Evolutionary conservation across 352 stramenopile species (phyloP).

Genomic region (Phytopythium helicoides): DNA sequence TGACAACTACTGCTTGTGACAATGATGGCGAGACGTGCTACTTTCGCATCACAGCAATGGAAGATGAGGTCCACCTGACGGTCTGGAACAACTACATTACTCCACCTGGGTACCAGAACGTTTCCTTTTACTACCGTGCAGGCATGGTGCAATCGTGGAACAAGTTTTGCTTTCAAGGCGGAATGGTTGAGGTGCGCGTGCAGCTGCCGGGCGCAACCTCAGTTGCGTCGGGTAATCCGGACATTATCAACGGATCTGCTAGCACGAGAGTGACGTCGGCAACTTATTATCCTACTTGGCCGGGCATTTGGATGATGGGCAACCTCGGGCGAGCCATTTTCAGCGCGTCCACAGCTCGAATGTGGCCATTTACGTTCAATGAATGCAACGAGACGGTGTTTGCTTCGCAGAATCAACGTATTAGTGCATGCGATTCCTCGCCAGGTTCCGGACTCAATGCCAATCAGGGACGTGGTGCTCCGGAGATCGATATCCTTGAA

Average conservation of each 20-base stretch:
- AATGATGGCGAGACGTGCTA: slow-evolving; percentile 10
- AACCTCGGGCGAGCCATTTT: slow-evolving; percentile 96
- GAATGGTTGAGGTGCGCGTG: slow-evolving; percentile 86
- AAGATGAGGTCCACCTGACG: slow-evolving; percentile 8
- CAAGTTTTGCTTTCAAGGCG: slow-evolving; percentile 95
- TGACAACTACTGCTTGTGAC: slow-evolving; percentile 45
- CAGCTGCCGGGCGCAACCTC: slow-evolving; percentile 71
- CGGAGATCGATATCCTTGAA: slow-evolving; percentile 96
- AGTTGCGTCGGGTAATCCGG: slow-evolving; percentile 28
- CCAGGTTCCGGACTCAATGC: slow-evolving; percentile 91
- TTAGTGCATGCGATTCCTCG: slow-evolving; percentile 87
- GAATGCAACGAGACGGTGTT: slow-evolving; percentile 79
- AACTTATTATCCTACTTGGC: slow-evolving; percentile 86
- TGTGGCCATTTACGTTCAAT: slow-evolving; percentile 97
- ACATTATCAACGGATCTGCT: slow-evolving; percentile 31
- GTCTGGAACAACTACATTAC: slow-evolving; percentile 36
- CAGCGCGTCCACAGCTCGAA: slow-evolving; percentile 89
- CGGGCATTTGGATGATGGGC: slow-evolving; percentile 94
- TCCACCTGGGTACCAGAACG: slow-evolving; percentile 6
- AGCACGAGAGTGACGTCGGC: slow-evolving; percentile 11
- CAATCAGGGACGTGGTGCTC: slow-evolving; percentile 87
- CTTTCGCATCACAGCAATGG: slow-evolving; percentile 12
- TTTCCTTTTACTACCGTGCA: slow-evolving; percentile 15
- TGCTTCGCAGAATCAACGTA: slow-evolving; percentile 57
- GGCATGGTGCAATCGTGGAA: slow-evolving; percentile 89